Percentiles rank a stretch among this genome's conserved stretches.
Conservation (phyloP, 495 filamentous ascomycete species). For the Penicillium canariense region DNA sequence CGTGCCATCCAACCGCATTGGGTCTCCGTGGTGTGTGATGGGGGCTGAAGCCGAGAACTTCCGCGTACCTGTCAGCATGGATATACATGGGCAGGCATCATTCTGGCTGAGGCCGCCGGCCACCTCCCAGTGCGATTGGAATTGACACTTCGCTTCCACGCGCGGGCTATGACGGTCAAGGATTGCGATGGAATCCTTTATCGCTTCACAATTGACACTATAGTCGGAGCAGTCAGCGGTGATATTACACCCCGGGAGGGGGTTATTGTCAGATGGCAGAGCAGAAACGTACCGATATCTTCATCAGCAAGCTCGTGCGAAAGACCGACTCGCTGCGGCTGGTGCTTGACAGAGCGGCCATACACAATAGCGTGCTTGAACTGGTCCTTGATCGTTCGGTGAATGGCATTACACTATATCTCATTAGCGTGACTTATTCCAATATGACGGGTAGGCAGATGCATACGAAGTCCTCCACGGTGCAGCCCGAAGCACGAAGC, state of each 20-base stretch:
- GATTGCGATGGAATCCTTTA: conserved; percentile 45
- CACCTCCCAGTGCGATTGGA: conserved; percentile 29
- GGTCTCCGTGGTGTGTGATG: conserved; percentile 31
- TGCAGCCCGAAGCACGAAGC: conserved; percentile 74
- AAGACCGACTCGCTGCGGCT: conserved; percentile 93
- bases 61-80: conserved; percentile 27
- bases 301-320: conserved; percentile 91
- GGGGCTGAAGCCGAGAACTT: conserved; percentile 22
- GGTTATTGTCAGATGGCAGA: background rate
- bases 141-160: conserved; percentile 30
- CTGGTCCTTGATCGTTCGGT: conserved; percentile 91
- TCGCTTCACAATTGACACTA: conserved; percentile 94
- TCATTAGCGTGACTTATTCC: conserved; percentile 25
- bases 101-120: conserved; percentile 29
- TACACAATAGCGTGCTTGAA: conserved; percentile 96
- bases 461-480: conserved; percentile 96
- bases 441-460: background rate
- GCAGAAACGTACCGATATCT: conserved; percentile 77
- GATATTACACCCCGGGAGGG: background rate
- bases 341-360: conserved; percentile 96
- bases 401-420: conserved; percentile 87
- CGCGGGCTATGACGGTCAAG: conserved; percentile 26
- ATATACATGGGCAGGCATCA: conserved; percentile 7
- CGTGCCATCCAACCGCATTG: conserved; percentile 32
- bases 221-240: conserved; percentile 18